Conservation (phyloP, 164 flowering plant genomes). For the Santalum album region DNA sequence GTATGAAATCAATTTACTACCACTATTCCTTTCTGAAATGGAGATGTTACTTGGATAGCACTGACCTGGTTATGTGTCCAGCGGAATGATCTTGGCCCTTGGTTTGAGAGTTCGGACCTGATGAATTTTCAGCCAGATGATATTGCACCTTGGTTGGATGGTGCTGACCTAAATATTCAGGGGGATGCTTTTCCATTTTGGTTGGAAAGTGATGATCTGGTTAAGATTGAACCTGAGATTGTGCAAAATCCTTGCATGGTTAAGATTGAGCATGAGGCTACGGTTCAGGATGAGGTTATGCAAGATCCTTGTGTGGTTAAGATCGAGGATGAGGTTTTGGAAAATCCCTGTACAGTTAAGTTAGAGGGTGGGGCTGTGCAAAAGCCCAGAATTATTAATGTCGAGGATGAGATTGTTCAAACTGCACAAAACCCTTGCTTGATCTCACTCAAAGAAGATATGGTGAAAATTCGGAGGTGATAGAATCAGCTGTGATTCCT, state of each 20-base stretch:
- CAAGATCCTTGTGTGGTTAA: neutral
- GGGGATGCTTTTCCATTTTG: neutral
- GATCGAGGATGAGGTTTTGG: neutral
- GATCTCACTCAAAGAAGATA: slow-evolving; percentile 13
- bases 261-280: neutral
- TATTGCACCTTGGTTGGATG: slow-evolving; percentile 8
- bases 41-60: slow-evolving; percentile 25
- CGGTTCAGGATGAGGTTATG: neutral
- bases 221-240: neutral
- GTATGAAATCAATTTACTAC: slow-evolving; percentile 13
- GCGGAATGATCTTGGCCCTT: slow-evolving; percentile 13
- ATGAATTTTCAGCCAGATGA: slow-evolving; percentile 8
- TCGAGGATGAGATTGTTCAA: neutral
- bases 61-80: slow-evolving; percentile 15
- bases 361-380: neutral
- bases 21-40: slow-evolving; percentile 23
- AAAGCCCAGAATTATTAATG: neutral
- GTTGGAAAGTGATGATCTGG: neutral
- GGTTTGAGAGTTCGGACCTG: slow-evolving; percentile 15
- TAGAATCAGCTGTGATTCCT: neutral
- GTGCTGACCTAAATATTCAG: slow-evolving; percentile 3
- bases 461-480: slow-evolving; percentile 24
- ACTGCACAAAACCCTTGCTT: neutral
- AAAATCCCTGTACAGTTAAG: neutral
- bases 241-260: neutral